Evolutionary conservation across 139 green algal genomes (phyloP).

Genomic region (Nannochloris sp.): DNA sequence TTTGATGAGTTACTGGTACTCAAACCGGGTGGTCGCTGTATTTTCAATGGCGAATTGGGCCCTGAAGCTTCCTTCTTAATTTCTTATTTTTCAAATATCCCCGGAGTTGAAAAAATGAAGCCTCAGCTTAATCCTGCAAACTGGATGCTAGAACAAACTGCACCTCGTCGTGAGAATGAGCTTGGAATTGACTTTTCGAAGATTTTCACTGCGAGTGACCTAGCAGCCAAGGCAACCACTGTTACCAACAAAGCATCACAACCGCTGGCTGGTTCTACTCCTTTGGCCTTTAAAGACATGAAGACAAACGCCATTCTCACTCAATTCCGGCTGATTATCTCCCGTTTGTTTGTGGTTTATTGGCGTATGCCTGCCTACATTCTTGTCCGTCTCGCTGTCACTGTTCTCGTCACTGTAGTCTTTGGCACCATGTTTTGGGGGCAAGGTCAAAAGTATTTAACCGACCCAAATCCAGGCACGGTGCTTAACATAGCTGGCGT

Average conservation of each 20-base stretch:
- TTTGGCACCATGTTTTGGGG: conserved; percentile 20
- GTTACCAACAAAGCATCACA: neutral
- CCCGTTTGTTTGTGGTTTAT: conserved; percentile 25
- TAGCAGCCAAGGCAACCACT: conserved; percentile 1
- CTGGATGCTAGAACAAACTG: conserved; percentile 42
- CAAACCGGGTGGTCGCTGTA: conserved; percentile 51
- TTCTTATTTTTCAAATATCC: conserved; percentile 36
- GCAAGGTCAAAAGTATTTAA: conserved; percentile 10
- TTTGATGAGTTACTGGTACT: conserved; percentile 65
- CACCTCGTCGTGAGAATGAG: neutral
- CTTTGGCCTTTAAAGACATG: neutral
- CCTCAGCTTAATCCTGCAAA: conserved; percentile 29
- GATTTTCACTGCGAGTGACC: conserved; percentile 6
- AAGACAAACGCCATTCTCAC: neutral
- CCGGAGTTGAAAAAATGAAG: conserved; percentile 21
- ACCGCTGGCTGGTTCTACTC: neutral
- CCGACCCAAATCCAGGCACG: conserved; percentile 1
- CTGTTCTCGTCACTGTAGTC: conserved; percentile 37
- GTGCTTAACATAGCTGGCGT: conserved; percentile 56
- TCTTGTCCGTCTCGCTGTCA: conserved; percentile 30
- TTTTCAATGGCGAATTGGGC: conserved; percentile 54
- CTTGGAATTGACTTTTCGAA: conserved; percentile 29
- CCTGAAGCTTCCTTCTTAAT: conserved; percentile 33
- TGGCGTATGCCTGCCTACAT: conserved; percentile 40
- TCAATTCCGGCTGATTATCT: conserved; percentile 31